Evolutionary conservation across 345 rosid genomes (phyloP).

Genomic region (Salix caprea): DNA sequence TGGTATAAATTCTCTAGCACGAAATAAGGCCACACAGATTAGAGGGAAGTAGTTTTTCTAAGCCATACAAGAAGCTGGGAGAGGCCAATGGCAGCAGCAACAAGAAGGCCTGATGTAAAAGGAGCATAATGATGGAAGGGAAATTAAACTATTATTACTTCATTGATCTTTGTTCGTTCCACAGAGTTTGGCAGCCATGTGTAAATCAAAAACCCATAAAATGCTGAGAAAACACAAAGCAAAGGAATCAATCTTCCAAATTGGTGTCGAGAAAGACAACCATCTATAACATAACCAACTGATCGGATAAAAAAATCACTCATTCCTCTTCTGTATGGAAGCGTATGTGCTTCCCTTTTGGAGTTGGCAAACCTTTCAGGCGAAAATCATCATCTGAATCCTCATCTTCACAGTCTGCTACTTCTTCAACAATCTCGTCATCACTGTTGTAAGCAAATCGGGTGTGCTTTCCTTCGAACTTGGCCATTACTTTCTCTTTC

Average conservation of each 20-base stretch:
- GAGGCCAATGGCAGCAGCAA: too few relatives aligned
- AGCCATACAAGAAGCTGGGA: too few relatives aligned
- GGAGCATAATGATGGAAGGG: too few relatives aligned
- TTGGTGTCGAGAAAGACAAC: conserved; percentile 22
- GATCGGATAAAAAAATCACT: too few relatives aligned
- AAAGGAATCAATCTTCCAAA: neutral
- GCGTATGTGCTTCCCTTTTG: conserved; percentile 55
- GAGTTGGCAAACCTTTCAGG: conserved; percentile 66
- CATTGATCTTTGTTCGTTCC: neutral
- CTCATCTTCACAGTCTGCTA: neutral
- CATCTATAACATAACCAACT: neutral
- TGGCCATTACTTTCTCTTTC: conserved; percentile 3
- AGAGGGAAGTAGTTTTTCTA: too few relatives aligned
- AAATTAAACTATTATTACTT: too few relatives aligned
- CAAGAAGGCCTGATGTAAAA: too few relatives aligned
- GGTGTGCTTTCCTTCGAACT: conserved; percentile 53
- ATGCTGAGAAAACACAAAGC: neutral
- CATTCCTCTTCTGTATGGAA: conserved; percentile 13
- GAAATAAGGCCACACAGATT: too few relatives aligned
- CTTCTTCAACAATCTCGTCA: conserved; percentile 51
- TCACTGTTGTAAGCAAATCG: conserved; percentile 70
- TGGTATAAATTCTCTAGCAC: neutral
- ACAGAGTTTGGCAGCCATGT: neutral
- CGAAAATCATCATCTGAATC: conserved; percentile 17
- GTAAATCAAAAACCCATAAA: neutral